Evolutionary conservation across 208 protist genomes (phyloP).

Genomic region (Leptomonas seymouri): DNA sequence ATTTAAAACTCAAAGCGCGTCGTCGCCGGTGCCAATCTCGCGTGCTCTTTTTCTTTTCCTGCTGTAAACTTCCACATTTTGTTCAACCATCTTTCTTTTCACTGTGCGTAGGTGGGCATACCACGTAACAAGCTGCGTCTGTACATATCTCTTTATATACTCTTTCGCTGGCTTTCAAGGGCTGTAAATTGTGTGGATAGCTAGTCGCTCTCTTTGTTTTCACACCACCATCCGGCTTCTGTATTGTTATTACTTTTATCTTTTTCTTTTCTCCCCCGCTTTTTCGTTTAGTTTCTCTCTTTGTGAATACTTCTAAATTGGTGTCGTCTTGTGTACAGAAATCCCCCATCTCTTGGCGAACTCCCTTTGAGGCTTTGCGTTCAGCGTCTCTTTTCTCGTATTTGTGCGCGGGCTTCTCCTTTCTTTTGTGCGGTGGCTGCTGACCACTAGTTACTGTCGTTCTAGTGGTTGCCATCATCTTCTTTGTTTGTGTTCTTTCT

Average conservation of each 20-base stretch:
- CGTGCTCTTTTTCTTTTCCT: not conserved
- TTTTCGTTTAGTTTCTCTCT: not conserved
- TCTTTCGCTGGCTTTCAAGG: too few relatives aligned
- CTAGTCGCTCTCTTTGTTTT: not conserved
- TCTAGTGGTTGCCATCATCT: not conserved
- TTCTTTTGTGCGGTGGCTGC: constrained; percentile 5
- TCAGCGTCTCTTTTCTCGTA: too few relatives aligned
- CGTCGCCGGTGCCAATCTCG: too few relatives aligned
- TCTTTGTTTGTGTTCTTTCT: not conserved
- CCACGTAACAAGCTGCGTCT: too few relatives aligned
- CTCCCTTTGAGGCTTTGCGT: too few relatives aligned
- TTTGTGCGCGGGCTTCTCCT: too few relatives aligned
- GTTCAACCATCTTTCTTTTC: not conserved
- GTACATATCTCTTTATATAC: too few relatives aligned
- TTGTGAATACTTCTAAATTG: not conserved
- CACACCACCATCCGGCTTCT: too few relatives aligned
- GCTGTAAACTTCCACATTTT: not conserved
- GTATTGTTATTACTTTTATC: not conserved
- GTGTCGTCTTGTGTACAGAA: too few relatives aligned
- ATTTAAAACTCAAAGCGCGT: too few relatives aligned
- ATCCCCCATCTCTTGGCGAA: too few relatives aligned
- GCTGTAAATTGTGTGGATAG: not conserved
- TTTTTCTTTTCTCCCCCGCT: constrained; percentile 1
- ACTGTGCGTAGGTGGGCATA: too few relatives aligned
- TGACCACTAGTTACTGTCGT: not conserved